Conservation (phyloP, 371 early-diverging fungal species). For the Apophysomyces variabilis region DNA sequence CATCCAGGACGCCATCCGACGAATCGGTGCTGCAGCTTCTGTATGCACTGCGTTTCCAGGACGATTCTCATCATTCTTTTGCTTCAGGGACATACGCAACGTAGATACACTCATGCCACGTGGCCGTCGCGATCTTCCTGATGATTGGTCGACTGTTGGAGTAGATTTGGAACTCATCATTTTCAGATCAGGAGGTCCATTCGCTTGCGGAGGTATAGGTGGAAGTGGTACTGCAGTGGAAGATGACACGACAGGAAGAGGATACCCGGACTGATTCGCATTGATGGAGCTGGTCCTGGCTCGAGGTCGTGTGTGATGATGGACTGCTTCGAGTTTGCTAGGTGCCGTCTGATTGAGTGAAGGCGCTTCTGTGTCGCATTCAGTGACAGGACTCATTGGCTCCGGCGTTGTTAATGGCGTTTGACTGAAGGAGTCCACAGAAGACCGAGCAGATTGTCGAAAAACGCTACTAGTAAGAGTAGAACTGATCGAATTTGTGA, state of each 20-base stretch:
- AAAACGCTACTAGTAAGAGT: constrained; percentile 4
- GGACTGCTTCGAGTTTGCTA: background rate
- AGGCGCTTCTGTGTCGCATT: background rate
- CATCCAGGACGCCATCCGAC: constrained; percentile 28
- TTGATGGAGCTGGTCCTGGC: constrained; percentile 5
- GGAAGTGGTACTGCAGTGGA: constrained; percentile 14
- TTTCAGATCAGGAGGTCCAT: constrained; percentile 3
- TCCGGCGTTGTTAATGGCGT: constrained; percentile 26
- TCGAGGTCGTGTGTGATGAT: constrained; percentile 3
- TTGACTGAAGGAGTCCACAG: constrained; percentile 23
- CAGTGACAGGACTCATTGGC: constrained; percentile 25
- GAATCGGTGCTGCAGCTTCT: background rate
- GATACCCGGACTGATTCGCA: background rate
- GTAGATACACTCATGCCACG: constrained; percentile 44
- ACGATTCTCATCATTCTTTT: constrained; percentile 13
- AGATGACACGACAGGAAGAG: constrained; percentile 14
- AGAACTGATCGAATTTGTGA: background rate
- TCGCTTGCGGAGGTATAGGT: constrained; percentile 5
- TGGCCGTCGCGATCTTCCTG: constrained; percentile 29
- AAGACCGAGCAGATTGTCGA: constrained; percentile 23
- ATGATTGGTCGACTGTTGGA: constrained; percentile 20
- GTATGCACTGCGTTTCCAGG: background rate
- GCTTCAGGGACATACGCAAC: constrained; percentile 26
- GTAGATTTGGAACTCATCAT: constrained; percentile 27
- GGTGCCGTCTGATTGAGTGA: background rate